Conservation (phyloP, 306 rosid genomes). For the Cucumis melo region DNA sequence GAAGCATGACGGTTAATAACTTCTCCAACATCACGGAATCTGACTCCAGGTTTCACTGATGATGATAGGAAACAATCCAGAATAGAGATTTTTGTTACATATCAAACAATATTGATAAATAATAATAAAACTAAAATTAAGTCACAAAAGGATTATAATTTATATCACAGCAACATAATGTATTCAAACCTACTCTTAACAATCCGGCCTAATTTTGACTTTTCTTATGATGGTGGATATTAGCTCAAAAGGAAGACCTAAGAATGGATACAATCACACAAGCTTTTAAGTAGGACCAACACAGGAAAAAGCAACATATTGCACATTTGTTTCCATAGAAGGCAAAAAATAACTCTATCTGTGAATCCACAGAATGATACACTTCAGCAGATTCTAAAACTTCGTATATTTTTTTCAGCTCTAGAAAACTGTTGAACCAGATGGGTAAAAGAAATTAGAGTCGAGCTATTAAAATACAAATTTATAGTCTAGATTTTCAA, state of each 20-base stretch:
- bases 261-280: not conserved
- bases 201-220: not conserved
- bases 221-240: not conserved
- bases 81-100: slow-evolving; percentile 1
- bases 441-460: not conserved
- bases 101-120: too few relatives aligned
- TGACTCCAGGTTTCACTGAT: slow-evolving; percentile 84
- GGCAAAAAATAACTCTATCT: not conserved
- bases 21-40: slow-evolving; percentile 94
- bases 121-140: not conserved
- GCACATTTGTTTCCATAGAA: not conserved
- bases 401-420: not conserved
- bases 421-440: not conserved
- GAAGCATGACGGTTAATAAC: slow-evolving; percentile 72
- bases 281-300: not conserved
- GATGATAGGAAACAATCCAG: slow-evolving; percentile 7
- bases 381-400: not conserved
- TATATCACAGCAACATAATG: not conserved
- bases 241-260: not conserved
- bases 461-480: not conserved
- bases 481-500: not conserved
- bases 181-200: not conserved
- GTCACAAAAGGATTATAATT: not conserved
- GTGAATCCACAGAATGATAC: not conserved
- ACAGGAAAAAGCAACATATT: not conserved